Percentiles rank a stretch among this genome's conserved stretches.
These are phyloP conservation scores for Sedum album DNA, from an alignment of 164 flowering plant genomes.

Conservation along the genomic window DNA sequence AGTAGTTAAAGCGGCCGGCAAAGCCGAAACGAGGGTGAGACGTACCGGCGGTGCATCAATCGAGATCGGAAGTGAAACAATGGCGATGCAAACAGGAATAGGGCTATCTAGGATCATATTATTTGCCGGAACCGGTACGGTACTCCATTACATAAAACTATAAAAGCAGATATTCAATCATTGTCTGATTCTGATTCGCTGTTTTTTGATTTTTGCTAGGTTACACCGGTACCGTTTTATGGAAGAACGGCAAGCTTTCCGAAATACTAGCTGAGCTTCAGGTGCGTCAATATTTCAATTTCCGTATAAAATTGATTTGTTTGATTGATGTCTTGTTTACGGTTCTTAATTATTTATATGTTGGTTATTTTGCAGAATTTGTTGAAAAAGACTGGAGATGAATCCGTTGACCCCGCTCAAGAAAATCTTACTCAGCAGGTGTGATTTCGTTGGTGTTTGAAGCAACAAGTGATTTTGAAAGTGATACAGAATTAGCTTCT, in stretches of 20 bases:
- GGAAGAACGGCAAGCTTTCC: constrained; percentile 59
- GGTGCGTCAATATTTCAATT: constrained; percentile 32
- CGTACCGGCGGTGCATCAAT: no score
- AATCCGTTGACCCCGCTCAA: background rate
- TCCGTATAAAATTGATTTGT: no score
- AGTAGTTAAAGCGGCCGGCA: no score
- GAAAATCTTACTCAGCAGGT: constrained; percentile 4
- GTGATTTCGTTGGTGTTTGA: background rate
- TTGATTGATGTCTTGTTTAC: background rate
- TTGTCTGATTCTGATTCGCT: background rate
- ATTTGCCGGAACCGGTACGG: no score
- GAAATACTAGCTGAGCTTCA: constrained; percentile 66
- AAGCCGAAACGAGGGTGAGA: no score
- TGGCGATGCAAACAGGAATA: no score
- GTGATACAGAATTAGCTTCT: no score
- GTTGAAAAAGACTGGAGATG: constrained; percentile 2
- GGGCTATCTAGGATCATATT: no score
- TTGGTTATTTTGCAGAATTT: background rate
- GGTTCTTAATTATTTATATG: no score
- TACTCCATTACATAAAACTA: no score
- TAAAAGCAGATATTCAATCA: no score
- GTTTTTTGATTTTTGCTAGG: constrained; percentile 26
- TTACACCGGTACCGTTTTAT: constrained; percentile 52
- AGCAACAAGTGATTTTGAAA: background rate
- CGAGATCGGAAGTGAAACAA: no score